Evolutionary conservation across 805 yeast genomes (phyloP), one percentile per base, ranked within the genome.

Genomic region (Ogataea corticis): DNA sequence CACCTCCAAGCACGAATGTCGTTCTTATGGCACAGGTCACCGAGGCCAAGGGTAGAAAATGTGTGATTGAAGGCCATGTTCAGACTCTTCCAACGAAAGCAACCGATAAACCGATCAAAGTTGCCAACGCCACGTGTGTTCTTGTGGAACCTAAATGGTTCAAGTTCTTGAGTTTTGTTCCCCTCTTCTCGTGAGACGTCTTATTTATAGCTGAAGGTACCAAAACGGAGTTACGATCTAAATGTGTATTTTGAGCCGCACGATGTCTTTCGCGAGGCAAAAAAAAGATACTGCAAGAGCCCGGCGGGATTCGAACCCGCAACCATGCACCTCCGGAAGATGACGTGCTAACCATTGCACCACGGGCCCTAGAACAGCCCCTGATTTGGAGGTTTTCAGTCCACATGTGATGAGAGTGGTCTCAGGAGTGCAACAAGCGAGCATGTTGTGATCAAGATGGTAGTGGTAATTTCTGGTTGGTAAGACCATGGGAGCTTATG

Each of bases 131-230:
- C 0, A 69, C 67, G 27, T 86, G 95, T 63, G 68, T 87, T 2
- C 70, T 89, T 49, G 94, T 89, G 2, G 96, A 89, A 59, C 97
- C 97, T 3, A 82, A 73, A 56, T 89, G 96, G 96, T 87, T 87
- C 67, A 84, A 80, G 58, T 87, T 81, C 58, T 67, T 87, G 43
- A 61, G 63, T 10, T 79, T 85, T 83, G 65, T 79, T 15, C 73
- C 74, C 19, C 48, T 73, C 16, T 73, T 74, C 43, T 32, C 27
- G 7, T 48, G 33, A 33, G 3, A 15, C 16, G 25, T 21, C 9
- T 21, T 5, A 21, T 21, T 21, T 21, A 21, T 21, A 21, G 25
- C 9, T 21, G 25, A 21, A 6, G 9, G 25, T 21, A 21, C 11
- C 12, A 21, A 34, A n/a, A 21, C 4, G 38, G 16, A 17, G 38